A percentile compares a stretch with the other conserved stretches of the same genome.
Conservation (phyloP, 2,329 filamentous ascomycete genomes). For the Colletotrichum karsti region DNA sequence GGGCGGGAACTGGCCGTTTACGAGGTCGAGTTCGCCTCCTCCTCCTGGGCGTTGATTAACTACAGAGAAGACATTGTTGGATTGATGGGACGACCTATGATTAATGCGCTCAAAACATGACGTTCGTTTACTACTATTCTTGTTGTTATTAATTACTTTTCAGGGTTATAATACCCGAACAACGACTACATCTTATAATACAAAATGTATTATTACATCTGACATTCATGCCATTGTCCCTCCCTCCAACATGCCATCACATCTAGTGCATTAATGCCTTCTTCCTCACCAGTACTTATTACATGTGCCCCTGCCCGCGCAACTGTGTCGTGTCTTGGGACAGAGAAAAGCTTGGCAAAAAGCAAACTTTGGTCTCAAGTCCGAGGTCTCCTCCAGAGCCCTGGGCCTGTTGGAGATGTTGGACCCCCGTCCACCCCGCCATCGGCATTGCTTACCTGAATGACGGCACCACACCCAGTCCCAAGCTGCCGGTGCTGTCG, state of each 20-base stretch:
- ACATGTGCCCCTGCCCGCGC: neutral
- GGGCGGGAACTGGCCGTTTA: constrained; percentile 21
- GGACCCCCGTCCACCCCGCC: neutral
- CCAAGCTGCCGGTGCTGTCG: neutral
- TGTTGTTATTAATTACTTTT: constrained; percentile 1
- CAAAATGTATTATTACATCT: neutral
- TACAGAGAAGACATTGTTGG: neutral
- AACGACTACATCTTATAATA: neutral
- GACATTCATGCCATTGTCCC: neutral
- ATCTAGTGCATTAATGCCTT: neutral
- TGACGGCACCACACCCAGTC: constrained; percentile 2
- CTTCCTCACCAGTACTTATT: neutral
- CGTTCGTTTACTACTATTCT: neutral
- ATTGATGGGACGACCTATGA: neutral
- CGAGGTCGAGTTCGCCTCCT: neutral
- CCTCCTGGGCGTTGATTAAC: neutral
- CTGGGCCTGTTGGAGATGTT: neutral
- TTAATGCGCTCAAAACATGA: constrained; percentile 3
- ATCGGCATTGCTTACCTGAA: neutral
- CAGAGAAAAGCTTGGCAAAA: neutral
- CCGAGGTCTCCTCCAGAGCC: constrained; percentile 9
- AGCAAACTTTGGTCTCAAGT: constrained; percentile 5
- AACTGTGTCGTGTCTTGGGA: neutral
- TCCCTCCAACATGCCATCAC: neutral
- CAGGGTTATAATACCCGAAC: neutral